Base-by-base conservation (phyloP, 1,284 basidiomycete genomes). In the Apiotrichum laibachii region DNA sequence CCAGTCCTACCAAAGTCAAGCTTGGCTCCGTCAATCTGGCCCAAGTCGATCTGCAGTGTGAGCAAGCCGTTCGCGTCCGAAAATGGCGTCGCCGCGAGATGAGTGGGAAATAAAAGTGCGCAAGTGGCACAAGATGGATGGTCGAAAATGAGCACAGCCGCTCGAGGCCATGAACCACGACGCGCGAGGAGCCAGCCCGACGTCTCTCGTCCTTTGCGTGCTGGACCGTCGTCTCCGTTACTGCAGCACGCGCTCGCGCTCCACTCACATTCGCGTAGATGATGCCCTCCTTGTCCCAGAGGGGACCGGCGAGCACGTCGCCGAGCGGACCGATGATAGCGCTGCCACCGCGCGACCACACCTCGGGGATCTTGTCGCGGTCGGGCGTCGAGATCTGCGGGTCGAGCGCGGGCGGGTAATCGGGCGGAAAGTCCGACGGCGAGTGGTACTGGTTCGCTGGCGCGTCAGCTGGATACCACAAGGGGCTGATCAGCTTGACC, bases 261-360 rank as follows among this genome's bases (percentile, higher is more conserved):
- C 10, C 21, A 67, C 71, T 61, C 48, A 72, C 71, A 18, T 69
- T 82, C 0, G 86, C 87, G 5, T 84, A 84, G 48, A 89, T 70
- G 0, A 88, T 78, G 13, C 85, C 87, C 66, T 87, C 85, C 48
- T 80, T 72, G 55, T 82, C 81, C 59, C 81, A 79, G 48, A 88
- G 67, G 3, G 88, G 88, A 7, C 88, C 88, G 2, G 86, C 87
- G 8, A 89, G 80, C 34, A 88, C 80, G 55, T 82, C 79, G 0
- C 88, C 88, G 9, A 88, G 73, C 1, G 88, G 88, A 52, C 80
- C 83, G 50, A 89, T 78, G 55, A 89, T 89, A 39, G 86, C 80
- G 68, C 84, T 86, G 5, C 87, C 87, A 2, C 88, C 88, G 18
- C 80, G 62, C 34, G 61, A 67, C 69, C 68, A 73, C 8, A 64